Base-by-base conservation (phyloP, 805 yeast genomes). In the Ogataea polymorpha region DNA sequence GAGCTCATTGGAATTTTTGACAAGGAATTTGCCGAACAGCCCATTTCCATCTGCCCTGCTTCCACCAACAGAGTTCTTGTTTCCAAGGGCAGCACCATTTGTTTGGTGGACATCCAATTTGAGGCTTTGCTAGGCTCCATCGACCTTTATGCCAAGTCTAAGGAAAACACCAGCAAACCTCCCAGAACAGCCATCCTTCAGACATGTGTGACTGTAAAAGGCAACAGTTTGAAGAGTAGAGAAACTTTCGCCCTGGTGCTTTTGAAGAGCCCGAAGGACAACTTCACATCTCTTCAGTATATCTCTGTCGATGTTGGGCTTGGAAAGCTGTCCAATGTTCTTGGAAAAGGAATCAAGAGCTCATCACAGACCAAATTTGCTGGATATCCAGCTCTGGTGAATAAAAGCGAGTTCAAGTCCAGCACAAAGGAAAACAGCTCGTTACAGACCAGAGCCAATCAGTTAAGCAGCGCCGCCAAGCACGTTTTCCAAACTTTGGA, bases 261-360 rank as follows among this genome's bases (percentile, higher is more conserved):
- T 35, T 59, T 69, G 39, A 63, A 62, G 39, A 70, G 70, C 41
- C 54, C 58, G 9, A 70, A 67, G 44, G 71, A 72, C 44, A 71
- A 72, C 37, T 63, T 64, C 33, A 65, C 71, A 26, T 62, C 67
- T 30, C 58, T 77, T 40, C 68, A 72, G 46, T 61, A 73, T 40
- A 59, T 74, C 40, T 68, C 71, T 36, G 60, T 82, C 27, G 77
- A 81, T 45, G 77, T 80, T 25, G 95, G 93, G 5, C 63, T 75
- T 26, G 86, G 86, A 52, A 76, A 75, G 37, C 67, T 86, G 44
- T 74, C 77, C 44, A 89, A 85, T 51, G 77, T 86, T 10, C 58
- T 86, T 21, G 90, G 90, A 20, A 83, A 79, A 54, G 75, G 82
- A 27, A 66, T 79, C 9, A 30, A 32, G 6, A 14, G 15, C 4